Evolutionary conservation across 805 yeast genomes (phyloP).

Genomic region (Saccharomycopsis babjevae): DNA sequence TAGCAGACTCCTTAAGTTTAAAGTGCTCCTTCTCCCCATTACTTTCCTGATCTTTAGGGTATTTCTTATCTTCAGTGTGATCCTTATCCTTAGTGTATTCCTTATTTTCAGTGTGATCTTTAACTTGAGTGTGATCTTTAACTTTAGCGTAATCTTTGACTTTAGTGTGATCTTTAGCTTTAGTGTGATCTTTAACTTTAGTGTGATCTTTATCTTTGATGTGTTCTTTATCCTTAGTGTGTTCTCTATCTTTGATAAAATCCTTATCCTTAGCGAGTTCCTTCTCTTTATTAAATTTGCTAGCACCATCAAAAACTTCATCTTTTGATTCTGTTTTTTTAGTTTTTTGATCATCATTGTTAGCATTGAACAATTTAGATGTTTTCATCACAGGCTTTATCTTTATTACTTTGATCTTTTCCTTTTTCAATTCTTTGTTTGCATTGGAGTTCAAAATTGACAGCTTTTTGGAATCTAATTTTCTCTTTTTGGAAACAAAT

Average conservation of each 20-base stretch:
- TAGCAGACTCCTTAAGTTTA: constrained; percentile 14
- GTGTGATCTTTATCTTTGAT: constrained; percentile 20
- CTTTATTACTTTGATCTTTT: constrained; percentile 1
- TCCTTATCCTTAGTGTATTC: too few species aligned
- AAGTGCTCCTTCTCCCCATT: constrained; percentile 21
- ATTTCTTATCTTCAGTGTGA: too few species aligned
- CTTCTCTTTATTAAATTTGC: constrained; percentile 20
- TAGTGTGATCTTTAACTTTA: constrained; percentile 13
- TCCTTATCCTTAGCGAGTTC: constrained; percentile 19
- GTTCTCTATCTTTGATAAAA: neutral
- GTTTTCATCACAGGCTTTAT: constrained; percentile 8
- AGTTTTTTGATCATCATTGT: constrained; percentile 3
- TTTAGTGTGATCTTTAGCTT: neutral
- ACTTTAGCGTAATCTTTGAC: neutral
- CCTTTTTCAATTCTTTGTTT: neutral
- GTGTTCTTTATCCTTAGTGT: neutral
- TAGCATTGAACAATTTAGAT: constrained; percentile 11
- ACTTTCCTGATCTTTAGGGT: too few species aligned
- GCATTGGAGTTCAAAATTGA: neutral
- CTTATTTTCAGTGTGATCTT: too few species aligned
- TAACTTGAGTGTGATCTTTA: neutral
- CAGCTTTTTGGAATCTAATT: neutral
- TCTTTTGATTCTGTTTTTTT: neutral
- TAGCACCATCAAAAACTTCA: neutral
- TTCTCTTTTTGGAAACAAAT: constrained; percentile 3